Conservation (phyloP, 1,284 basidiomycete species). For the Phellopilus nigrolimitatus region DNA sequence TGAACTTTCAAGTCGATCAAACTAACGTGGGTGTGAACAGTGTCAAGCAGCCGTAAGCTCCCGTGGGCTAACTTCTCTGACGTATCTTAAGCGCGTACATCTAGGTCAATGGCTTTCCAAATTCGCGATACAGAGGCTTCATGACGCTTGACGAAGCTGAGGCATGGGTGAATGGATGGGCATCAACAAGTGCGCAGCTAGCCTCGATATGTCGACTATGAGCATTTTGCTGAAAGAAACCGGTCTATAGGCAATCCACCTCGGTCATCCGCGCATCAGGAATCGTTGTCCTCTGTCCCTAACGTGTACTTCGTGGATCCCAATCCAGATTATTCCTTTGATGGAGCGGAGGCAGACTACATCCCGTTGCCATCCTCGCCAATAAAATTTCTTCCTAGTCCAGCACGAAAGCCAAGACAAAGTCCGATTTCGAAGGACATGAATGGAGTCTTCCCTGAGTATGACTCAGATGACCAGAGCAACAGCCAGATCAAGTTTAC, state of each 20-base stretch:
- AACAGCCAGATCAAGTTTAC: neutral
- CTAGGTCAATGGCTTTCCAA: constrained; percentile 30
- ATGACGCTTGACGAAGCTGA: constrained; percentile 29
- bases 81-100: neutral
- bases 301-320: too few species aligned
- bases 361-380: constrained; percentile 7
- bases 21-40: too few species aligned
- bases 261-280: too few species aligned
- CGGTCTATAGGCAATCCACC: too few species aligned
- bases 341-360: too few species aligned
- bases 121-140: constrained; percentile 32
- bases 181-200: neutral
- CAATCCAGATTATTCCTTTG: too few species aligned
- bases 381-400: neutral
- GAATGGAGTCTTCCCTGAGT: too few species aligned
- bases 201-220: too few species aligned
- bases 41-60: constrained; percentile 11
- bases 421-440: neutral
- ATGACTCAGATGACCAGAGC: too few species aligned
- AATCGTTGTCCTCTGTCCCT: too few species aligned
- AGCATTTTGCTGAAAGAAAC: too few species aligned
- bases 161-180: constrained; percentile 25
- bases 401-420: neutral
- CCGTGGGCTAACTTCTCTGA: neutral
- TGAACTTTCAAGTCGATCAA: neutral